These are phyloP conservation scores for Volvariella surrecta DNA, from an alignment of 1,284 basidiomycete genomes.

Conservation along the genomic window DNA sequence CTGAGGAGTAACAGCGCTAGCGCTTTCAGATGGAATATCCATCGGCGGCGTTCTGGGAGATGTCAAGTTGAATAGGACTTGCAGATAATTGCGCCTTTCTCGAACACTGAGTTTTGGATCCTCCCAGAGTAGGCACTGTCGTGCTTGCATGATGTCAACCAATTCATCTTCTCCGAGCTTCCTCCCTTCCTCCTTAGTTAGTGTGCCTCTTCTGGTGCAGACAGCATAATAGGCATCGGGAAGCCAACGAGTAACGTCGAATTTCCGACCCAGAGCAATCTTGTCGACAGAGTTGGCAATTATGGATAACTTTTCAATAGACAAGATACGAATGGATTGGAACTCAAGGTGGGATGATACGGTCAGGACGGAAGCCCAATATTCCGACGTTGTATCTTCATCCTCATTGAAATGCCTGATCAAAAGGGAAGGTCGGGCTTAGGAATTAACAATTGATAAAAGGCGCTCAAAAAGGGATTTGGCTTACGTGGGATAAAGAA, in stretches of 20 bases:
- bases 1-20: no score
- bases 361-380: slow-evolving; percentile 13
- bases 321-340: slow-evolving; percentile 6
- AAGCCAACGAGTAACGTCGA: slow-evolving; percentile 4
- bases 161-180: slow-evolving; percentile 6
- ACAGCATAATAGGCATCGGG: slow-evolving; percentile 3
- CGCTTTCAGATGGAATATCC: no score
- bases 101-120: no score
- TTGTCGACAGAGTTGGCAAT: slow-evolving; percentile 10
- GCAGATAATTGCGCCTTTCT: no score
- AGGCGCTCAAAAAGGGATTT: slow-evolving; percentile 5
- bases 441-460: neutral
- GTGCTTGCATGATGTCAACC: neutral
- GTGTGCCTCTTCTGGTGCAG: slow-evolving; percentile 2
- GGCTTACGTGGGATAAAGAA: slow-evolving; percentile 27
- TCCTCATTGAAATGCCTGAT: slow-evolving; percentile 20
- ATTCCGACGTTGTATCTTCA: slow-evolving; percentile 18
- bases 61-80: no score
- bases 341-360: slow-evolving; percentile 11
- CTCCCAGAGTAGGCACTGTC: no score
- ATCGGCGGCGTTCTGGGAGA: no score
- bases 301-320: slow-evolving; percentile 7
- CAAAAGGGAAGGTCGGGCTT: slow-evolving; percentile 1
- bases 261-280: slow-evolving; percentile 5
- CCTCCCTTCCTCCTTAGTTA: slow-evolving; percentile 5